These are phyloP conservation scores for Dunaliella primolecta DNA, from an alignment of 139 green algal genomes.

Conservation along the genomic window DNA sequence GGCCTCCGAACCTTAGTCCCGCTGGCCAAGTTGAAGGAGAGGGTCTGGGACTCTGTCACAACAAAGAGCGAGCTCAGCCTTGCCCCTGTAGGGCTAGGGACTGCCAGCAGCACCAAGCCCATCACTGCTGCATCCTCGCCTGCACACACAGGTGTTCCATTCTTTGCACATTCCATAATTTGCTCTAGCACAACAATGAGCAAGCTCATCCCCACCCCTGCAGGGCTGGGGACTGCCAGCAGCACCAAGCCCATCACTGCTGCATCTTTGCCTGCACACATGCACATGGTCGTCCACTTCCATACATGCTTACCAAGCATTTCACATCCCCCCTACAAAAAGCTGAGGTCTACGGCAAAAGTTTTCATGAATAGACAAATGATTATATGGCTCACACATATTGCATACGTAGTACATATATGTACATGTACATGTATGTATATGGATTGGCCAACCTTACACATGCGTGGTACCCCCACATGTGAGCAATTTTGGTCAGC, in stretches of 20 bases:
- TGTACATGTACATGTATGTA: too few relatives aligned
- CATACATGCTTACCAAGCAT: too few relatives aligned
- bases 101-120: conserved; percentile 4
- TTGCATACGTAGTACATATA: too few relatives aligned
- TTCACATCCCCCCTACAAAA: too few relatives aligned
- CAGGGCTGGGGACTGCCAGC: not conserved
- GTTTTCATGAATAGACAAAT: not conserved
- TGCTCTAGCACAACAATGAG: conserved; percentile 69
- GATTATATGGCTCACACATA: not conserved
- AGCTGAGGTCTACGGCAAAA: not conserved
- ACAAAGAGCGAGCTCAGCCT: conserved; percentile 55
- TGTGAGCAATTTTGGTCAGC: too few relatives aligned
- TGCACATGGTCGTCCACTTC: too few relatives aligned
- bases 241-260: conserved; percentile 16
- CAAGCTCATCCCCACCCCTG: conserved; percentile 22
- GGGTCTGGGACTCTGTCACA: conserved; percentile 64
- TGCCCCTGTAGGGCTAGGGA: not conserved
- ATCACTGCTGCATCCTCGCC: conserved; percentile 8
- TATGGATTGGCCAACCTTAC: too few relatives aligned
- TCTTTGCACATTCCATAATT: too few relatives aligned
- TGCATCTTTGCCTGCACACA: not conserved
- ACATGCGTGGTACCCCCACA: too few relatives aligned
- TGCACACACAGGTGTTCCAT: too few relatives aligned
- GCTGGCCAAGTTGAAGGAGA: conserved; percentile 40
- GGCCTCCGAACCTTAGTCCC: not conserved